Evolutionary conservation across 106 monocot genomes (phyloP).

Genomic region (Apostasia shenzhenica): DNA sequence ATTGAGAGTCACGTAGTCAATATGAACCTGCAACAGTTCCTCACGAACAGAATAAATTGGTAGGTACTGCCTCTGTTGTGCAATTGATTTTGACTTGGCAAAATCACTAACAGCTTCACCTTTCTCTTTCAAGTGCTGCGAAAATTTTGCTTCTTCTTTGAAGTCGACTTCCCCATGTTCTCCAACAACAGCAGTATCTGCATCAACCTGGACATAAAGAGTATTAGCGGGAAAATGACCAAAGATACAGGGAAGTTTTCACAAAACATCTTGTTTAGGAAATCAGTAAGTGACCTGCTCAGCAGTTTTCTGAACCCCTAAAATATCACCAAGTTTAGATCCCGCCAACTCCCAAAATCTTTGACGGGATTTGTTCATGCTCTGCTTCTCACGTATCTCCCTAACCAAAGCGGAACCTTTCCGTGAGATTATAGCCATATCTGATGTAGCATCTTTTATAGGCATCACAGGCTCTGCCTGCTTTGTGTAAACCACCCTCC

Average conservation of each 20-base stretch:
- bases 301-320: slow-evolving; percentile 89
- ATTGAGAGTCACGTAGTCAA: background rate
- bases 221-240: background rate
- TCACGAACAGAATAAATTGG: slow-evolving; percentile 88
- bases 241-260: too few relatives aligned
- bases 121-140: slow-evolving; percentile 76
- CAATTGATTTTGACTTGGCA: slow-evolving; percentile 76
- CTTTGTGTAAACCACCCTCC: slow-evolving; percentile 84
- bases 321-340: slow-evolving; percentile 91
- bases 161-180: slow-evolving; percentile 82
- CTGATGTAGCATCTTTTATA: slow-evolving; percentile 96
- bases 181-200: slow-evolving; percentile 85
- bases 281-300: slow-evolving; percentile 54
- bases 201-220: slow-evolving; percentile 61
- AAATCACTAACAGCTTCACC: slow-evolving; percentile 91
- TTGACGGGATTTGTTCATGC: slow-evolving; percentile 96
- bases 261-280: too few relatives aligned
- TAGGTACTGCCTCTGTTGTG: slow-evolving; percentile 83
- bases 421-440: slow-evolving; percentile 97
- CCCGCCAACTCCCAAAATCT: slow-evolving; percentile 97
- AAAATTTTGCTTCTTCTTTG: slow-evolving; percentile 83
- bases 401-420: slow-evolving; percentile 90
- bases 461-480: slow-evolving; percentile 97
- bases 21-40: slow-evolving; percentile 69
- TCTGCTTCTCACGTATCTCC: slow-evolving; percentile 95